Base-by-base conservation (phyloP, 1,284 basidiomycete species). In the Melampsora larici-populina region DNA sequence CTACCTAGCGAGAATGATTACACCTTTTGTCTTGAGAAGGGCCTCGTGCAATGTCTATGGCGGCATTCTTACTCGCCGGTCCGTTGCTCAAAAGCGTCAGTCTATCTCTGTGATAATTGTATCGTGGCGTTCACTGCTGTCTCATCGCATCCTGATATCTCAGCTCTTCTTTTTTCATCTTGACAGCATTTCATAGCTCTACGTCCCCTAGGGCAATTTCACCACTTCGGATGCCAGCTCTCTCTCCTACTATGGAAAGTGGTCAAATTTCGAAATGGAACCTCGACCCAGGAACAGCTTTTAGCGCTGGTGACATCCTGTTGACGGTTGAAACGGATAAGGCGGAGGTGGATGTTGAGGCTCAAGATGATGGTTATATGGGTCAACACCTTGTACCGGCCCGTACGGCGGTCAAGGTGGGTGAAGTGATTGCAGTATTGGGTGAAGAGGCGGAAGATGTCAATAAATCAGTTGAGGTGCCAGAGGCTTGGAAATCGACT, bases 371-470 rank as follows among this genome's bases (percentile, higher is more conserved):
- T 78, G 85, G 85, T 43, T 79, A 85, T 18, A 81, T 86, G 79
- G 85, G 83, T 78, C 84, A 85, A 80, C 85, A 85, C 70, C 55
- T 82, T 29, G 80, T 82, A 29, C 65, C 79, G 31, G 26, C 31
- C n/a, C 36, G 49, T 11, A 67, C 18, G 26, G 81, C 82, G 51
- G 82, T 86, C 18, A 79, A 80, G 0, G 85, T 86, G 31, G 84
- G 84, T 29, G 79, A 81, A 62, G 79, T 82, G 8, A 85, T 86
- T 64, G 85, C 85, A 0, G 78, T 85, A 65, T 80, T 85, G 36
- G 84, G 84, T n/a, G 85, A 85, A 70, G 84, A 85, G 78, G 84
- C 83, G 15, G 85, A 85, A 78, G 85, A 86, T 74, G 79, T 85
- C 49, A 81, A 83, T 8, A 80, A 81, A 68, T 78, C 84, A 69